Evolutionary conservation across 2,329 filamentous ascomycete genomes (phyloP), one percentile per base, ranked within the genome.

Genomic region (Aspergillus fumigatiaffinis): DNA sequence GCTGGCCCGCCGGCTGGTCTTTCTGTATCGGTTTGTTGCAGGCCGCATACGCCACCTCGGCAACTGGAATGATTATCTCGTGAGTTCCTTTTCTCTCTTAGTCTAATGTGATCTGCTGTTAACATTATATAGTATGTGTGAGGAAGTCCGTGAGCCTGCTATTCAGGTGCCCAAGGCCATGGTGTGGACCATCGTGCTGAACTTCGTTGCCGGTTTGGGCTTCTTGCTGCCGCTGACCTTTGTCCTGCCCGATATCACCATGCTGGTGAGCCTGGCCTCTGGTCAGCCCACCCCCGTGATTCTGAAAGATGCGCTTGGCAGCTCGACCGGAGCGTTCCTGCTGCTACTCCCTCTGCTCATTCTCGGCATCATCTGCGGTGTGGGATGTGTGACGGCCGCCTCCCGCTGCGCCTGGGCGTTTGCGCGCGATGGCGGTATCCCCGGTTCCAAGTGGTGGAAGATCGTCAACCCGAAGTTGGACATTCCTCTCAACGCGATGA

Each of bases 21-120:
- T 89, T 88, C 72, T 89, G 88, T 66, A 84, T 89, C 44, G 87
- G 87, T 7, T 74, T 90, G 4, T 74, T 89, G 5, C 87, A 89
- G 71, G 84, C 85, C 20, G 78, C 72, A 3, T 89, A 89, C 68
- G 86, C 86, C 17, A 87, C 89, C 79, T 86, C 89, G 1, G 84
- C 87, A 0, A 75, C 84, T 29, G 89, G 89, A 74, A 91, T 91
- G 88, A 87, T 91, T 58, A 87, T 91, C 70, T 88, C 85, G 85
- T 87, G 76, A 80, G 84, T 79, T 35, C 12, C 14, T 51, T 59
- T 28, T 26, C 29, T 20, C 12, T 4, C 8, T 48, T 29, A n/a
- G n/a, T n/a, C n/a, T n/a, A n/a, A n/a, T n/a, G n/a, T 29, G 28
- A 29, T 3, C 21, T 2, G 23, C 28, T n/a, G 3, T 26, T 26